Evolutionary conservation across 805 yeast genomes (phyloP), one percentile per base, ranked within the genome.

Genomic region (Yarrowia hollandica): DNA sequence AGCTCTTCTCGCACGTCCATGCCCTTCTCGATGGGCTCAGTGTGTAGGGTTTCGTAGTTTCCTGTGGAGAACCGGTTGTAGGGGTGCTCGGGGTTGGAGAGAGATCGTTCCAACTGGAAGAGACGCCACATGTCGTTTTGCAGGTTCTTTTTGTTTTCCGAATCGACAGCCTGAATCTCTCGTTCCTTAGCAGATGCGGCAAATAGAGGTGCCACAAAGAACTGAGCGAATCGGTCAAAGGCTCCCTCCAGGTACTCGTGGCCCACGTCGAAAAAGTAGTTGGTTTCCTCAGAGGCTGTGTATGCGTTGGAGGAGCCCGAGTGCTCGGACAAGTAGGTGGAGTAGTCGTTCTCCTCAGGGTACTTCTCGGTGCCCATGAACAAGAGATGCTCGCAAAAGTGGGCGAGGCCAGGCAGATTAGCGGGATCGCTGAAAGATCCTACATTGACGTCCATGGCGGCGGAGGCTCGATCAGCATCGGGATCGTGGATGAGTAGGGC

Each of bases 151-250:
- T 90, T 92, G 75, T 92, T 90, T 74, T 92, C 99, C 34, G 96
- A 87, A 72, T 92, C 97, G 9, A 92, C 98, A 1, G 98, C 98
- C 63, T 84, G 82, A 66, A 92, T 87, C 72, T 92, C 99, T 60
- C 97, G 79, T 68, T 90, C 96, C 68, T 90, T 88, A 68, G 97
- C 85, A 63, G 82, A 77, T 59, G 78, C 73, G 55, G 75, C 73
- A 65, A 92, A 92, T 65, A 92, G 75, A 1, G 99, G 99, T 25
- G 82, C 71, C 31, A 91, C 86, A 75, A 92, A 92, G 69, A 92
- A 92, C 70, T 92, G 98, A 4, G 96, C 81, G 71, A 92, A 92
- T 66, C 98, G 78, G 71, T 92, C 98, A 57, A 92, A 74, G 0
- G 97, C 97, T 5, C 96, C 97, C 62, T 85, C 83, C 61, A 92